Percentiles rank a stretch among this genome's conserved stretches.
Evolutionary conservation across 768 basidiomycete species (phyloP).

Genomic region (Suillus discolor): DNA sequence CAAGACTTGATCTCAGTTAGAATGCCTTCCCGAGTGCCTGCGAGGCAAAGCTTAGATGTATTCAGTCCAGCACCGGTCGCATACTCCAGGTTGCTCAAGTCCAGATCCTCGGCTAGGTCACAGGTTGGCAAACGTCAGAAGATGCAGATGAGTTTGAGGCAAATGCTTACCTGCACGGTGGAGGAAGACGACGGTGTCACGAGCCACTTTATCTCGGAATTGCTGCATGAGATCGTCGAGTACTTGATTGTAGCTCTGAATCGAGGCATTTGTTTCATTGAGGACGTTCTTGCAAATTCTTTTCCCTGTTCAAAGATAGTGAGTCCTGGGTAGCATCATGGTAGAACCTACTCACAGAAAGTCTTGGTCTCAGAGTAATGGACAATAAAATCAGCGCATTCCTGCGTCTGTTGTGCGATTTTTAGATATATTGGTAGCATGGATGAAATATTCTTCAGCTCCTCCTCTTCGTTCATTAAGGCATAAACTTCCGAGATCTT

Average conservation of each 20-base stretch:
- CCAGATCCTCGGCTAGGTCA: constrained; percentile 3
- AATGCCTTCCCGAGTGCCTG: constrained; percentile 23
- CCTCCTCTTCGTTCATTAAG: constrained; percentile 1
- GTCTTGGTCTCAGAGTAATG: constrained; percentile 13
- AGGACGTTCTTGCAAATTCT: background rate
- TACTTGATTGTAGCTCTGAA: background rate
- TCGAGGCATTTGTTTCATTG: constrained; percentile 3
- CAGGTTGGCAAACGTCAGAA: background rate
- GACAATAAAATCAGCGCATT: constrained; percentile 14
- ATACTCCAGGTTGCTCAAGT: constrained; percentile 4
- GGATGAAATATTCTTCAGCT: constrained; percentile 5
- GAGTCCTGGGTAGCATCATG: background rate
- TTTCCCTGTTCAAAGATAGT: background rate
- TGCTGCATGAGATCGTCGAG: constrained; percentile 12
- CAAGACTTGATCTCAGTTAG: constrained; percentile 28
- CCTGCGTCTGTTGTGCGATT: constrained; percentile 10
- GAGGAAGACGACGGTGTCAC: constrained; percentile 2
- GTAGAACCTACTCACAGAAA: constrained; percentile 9
- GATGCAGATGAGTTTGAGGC: background rate
- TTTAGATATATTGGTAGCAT: background rate
- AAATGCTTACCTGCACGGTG: background rate
- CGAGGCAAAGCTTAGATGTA: constrained; percentile 16
- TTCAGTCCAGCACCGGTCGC: constrained; percentile 7
- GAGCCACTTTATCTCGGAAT: constrained; percentile 11
- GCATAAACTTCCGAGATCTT: constrained; percentile 10